A percentile compares a stretch with the other conserved stretches of the same genome.
Evolutionary conservation across 805 yeast species (phyloP).

Genomic region (Scheffersomyces ergatensis): DNA sequence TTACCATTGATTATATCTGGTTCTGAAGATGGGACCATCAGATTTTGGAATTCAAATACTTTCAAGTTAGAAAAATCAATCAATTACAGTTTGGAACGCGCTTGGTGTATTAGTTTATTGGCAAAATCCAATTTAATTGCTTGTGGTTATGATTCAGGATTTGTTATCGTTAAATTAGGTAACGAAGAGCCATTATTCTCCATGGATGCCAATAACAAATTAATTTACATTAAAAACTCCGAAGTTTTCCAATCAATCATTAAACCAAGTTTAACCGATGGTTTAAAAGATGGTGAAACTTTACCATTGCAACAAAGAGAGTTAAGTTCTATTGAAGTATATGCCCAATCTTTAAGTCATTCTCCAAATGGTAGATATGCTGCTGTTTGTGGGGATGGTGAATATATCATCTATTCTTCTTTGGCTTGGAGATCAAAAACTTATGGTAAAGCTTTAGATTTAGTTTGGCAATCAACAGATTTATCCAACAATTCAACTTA

Average conservation of each 20-base stretch:
- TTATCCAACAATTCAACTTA: slow-evolving; percentile 61
- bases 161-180: slow-evolving; percentile 84
- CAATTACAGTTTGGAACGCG: slow-evolving; percentile 89
- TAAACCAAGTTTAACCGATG: slow-evolving; percentile 60
- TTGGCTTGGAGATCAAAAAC: slow-evolving; percentile 97
- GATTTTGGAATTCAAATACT: slow-evolving; percentile 93
- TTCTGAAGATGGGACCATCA: slow-evolving; percentile 92
- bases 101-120: slow-evolving; percentile 88
- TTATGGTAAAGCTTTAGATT: slow-evolving; percentile 85
- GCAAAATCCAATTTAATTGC: slow-evolving; percentile 75
- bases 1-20: slow-evolving; percentile 93
- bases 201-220: slow-evolving; percentile 89
- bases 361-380: slow-evolving; percentile 98
- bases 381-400: slow-evolving; percentile 97
- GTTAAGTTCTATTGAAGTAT: slow-evolving; percentile 89
- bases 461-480: slow-evolving; percentile 90
- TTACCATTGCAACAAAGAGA: slow-evolving; percentile 81
- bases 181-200: slow-evolving; percentile 92
- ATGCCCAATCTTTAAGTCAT: slow-evolving; percentile 82
- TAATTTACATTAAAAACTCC: slow-evolving; percentile 86
- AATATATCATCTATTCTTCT: slow-evolving; percentile 92
- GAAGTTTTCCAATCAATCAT: slow-evolving; percentile 85
- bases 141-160: slow-evolving; percentile 93
- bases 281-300: slow-evolving; percentile 75
- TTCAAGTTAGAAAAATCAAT: slow-evolving; percentile 90